Conservation (phyloP, 2,329 filamentous ascomycete species). For the Pseudocercospora pini-densiflorae region DNA sequence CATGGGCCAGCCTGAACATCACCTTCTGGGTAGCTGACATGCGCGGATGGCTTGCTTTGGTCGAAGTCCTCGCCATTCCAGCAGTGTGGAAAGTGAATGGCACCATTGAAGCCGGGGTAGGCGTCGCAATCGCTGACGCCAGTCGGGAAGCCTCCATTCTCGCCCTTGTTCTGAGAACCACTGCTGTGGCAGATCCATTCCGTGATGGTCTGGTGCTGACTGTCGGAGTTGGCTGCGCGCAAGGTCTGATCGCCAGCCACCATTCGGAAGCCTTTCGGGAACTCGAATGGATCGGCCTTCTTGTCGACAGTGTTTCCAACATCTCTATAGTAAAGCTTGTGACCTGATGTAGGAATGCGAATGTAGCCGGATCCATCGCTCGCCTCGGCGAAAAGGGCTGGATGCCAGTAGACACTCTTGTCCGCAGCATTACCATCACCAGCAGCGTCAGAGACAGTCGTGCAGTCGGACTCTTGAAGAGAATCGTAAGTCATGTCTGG, state of each 20-base stretch:
- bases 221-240: slow-evolving; percentile 60
- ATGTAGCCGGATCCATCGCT: slow-evolving; percentile 64
- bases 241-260: slow-evolving; percentile 65
- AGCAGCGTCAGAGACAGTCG: slow-evolving; percentile 32
- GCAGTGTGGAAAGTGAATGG: slow-evolving; percentile 74
- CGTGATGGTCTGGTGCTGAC: slow-evolving; percentile 45
- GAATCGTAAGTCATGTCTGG: slow-evolving; percentile 64
- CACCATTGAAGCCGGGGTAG: slow-evolving; percentile 59
- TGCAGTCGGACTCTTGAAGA: slow-evolving; percentile 63
- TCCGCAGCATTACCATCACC: slow-evolving; percentile 57
- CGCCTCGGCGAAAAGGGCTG: slow-evolving; percentile 69
- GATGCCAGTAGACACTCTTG: slow-evolving; percentile 78
- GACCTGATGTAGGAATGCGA: slow-evolving; percentile 65
- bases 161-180: slow-evolving; percentile 46
- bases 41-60: slow-evolving; percentile 50
- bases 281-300: slow-evolving; percentile 69
- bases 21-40: slow-evolving; percentile 65
- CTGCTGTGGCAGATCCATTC: slow-evolving; percentile 61
- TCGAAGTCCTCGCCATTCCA: slow-evolving; percentile 64
- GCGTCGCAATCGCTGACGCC: slow-evolving; percentile 70
- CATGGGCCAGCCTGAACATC: slow-evolving; percentile 57
- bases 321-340: slow-evolving; percentile 73
- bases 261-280: slow-evolving; percentile 74
- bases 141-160: slow-evolving; percentile 61
- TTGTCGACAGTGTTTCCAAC: slow-evolving; percentile 51